Percentiles rank a stretch among this genome's conserved stretches.
Evolutionary conservation across 257 asterid species (phyloP).

Genomic region (Marsdenia floribunda): DNA sequence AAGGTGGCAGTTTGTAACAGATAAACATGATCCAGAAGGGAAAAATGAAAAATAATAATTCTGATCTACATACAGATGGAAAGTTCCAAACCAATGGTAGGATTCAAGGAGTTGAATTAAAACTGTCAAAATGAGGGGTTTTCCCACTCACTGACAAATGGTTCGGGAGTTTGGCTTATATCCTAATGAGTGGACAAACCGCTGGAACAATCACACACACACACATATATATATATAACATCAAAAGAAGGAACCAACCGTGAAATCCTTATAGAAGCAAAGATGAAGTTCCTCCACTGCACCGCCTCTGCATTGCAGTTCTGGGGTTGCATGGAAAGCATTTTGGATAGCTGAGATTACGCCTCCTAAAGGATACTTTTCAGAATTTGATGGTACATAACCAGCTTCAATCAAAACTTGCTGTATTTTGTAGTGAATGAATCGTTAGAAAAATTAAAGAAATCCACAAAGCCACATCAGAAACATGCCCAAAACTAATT

Average conservation of each 20-base stretch:
- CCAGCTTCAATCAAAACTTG: conserved; percentile 69
- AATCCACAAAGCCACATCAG: neutral
- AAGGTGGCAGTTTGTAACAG: neutral
- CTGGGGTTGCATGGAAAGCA: conserved; percentile 77
- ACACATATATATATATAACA: too few relatives aligned
- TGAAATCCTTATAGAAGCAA: conserved; percentile 85
- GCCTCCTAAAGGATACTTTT: conserved; percentile 81
- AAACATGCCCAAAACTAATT: neutral
- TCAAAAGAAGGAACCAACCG: conserved; percentile 38
- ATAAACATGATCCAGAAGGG: neutral
- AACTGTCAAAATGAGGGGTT: neutral
- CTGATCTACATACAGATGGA: too few relatives aligned
- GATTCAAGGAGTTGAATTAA: neutral
- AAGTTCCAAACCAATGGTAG: too few relatives aligned
- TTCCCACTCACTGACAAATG: neutral
- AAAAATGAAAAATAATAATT: neutral
- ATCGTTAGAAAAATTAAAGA: neutral
- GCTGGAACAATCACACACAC: neutral
- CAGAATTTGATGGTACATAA: conserved; percentile 79
- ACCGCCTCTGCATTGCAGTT: conserved; percentile 57
- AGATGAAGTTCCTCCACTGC: conserved; percentile 71
- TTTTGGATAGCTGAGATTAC: conserved; percentile 73
- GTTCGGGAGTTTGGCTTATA: neutral
- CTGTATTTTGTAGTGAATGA: conserved; percentile 31
- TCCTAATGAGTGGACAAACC: neutral